These are phyloP conservation scores for Aspergillus versicolor DNA, from an alignment of 2,329 filamentous ascomycete species.

Conservation along the genomic window DNA sequence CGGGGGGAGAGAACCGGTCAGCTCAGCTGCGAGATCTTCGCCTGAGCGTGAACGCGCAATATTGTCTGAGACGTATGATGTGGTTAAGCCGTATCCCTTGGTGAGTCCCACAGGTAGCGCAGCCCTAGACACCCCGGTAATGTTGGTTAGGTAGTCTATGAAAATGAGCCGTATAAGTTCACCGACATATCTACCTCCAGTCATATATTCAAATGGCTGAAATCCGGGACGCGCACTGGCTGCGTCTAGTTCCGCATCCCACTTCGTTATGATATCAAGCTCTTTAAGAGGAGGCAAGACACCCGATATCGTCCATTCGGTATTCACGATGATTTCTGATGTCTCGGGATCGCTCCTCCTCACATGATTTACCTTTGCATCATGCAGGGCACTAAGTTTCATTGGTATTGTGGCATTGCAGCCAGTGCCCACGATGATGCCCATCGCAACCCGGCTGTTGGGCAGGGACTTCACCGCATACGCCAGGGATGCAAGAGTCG, in stretches of 20 bases:
- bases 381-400: constrained; percentile 60
- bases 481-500: constrained; percentile 74
- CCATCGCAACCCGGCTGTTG: constrained; percentile 70
- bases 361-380: constrained; percentile 58
- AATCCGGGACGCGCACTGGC: constrained; percentile 71
- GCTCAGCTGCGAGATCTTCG: constrained; percentile 47
- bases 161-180: constrained; percentile 72
- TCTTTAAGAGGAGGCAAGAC: constrained; percentile 66
- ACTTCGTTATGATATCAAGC: constrained; percentile 61
- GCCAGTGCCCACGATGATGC: constrained; percentile 77
- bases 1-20: constrained; percentile 55
- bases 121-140: constrained; percentile 39
- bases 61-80: constrained; percentile 70
- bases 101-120: constrained; percentile 57
- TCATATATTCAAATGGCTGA: constrained; percentile 84
- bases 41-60: constrained; percentile 55
- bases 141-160: constrained; percentile 59
- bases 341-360: constrained; percentile 51
- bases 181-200: constrained; percentile 72
- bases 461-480: constrained; percentile 64
- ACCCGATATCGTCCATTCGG: constrained; percentile 80
- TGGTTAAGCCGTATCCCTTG: constrained; percentile 64
- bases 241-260: constrained; percentile 67
- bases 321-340: constrained; percentile 74
- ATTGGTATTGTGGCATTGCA: constrained; percentile 79